Base-by-base conservation (phyloP, 768 basidiomycete genomes). In the Postia placenta region DNA sequence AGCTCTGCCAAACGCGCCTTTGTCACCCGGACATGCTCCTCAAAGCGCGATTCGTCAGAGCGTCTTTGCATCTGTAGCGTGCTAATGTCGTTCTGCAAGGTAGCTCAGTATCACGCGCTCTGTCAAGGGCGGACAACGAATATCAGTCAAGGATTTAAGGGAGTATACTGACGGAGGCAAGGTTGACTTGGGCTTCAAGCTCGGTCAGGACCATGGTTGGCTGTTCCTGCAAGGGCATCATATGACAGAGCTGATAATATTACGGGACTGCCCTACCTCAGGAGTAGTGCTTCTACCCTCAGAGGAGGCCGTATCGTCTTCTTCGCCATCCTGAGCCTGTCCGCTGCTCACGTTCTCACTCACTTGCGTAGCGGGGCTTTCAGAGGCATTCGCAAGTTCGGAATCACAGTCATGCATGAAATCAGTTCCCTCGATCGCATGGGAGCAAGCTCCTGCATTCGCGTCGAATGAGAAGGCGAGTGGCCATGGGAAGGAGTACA, bases 1-100 rank as follows among this genome's bases (percentile, higher is more conserved):
- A 75, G 66, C 14, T 66, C 63, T 36, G 59, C 54, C 17, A 77
- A 61, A 56, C 69, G 72, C 17, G 67, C 67, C 6, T 71, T 64
- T 20, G 74, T 67, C 24, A 66, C 58, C 39, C 69, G 64, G 1
- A 74, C 48, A 46, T 58, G 54, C 68, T 70, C 15, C 45, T 74
- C 71, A 61, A 74, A 74, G 14, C 70, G 47, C 9, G 26, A 37
- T 20, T 58, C 57, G 36, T 54, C 47, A 67, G 71, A 69, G 47
- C 67, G 67, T 11, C 70, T 61, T 44, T 72, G 69, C 12, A 48
- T 39, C 11, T 73, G 69, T 7, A 77, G 68, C 48, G 66, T 67
- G 14, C 55, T 48, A 1, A 77, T 63, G 40, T 73, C 72, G 42
- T 35, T 45, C 59, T 60, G 37, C 5, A 7, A 24, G 9, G 5